Conservation (phyloP, 805 yeast species). For the Schwanniomyces yamadae region DNA sequence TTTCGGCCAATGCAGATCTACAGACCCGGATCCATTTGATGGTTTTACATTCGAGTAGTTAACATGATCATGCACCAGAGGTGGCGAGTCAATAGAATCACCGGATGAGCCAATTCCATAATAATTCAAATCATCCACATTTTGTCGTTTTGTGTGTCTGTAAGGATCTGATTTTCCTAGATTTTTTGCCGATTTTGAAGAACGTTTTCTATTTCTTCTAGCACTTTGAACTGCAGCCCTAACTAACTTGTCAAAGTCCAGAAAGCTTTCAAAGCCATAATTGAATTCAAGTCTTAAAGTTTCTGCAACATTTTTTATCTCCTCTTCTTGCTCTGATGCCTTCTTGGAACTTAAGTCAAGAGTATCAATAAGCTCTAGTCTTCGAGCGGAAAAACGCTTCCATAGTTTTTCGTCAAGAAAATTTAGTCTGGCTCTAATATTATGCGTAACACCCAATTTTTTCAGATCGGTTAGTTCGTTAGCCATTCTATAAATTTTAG, state of each 20-base stretch:
- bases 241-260: conserved; percentile 86
- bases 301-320: conserved; percentile 75
- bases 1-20: background rate
- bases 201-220: conserved; percentile 78
- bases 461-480: background rate
- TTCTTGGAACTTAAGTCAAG: conserved; percentile 62
- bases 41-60: background rate
- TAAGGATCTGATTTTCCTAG: background rate
- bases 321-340: conserved; percentile 90
- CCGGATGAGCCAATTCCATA: conserved; percentile 2
- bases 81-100: background rate
- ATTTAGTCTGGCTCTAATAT: conserved; percentile 59
- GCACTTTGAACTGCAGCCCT: conserved; percentile 94
- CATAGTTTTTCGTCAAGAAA: conserved; percentile 82
- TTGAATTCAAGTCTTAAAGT: conserved; percentile 75
- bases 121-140: background rate
- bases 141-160: background rate
- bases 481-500: too few species aligned
- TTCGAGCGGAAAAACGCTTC: conserved; percentile 87
- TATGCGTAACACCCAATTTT: conserved; percentile 51
- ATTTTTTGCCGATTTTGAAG: conserved; percentile 28
- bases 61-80: background rate
- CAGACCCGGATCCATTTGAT: background rate
- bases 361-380: conserved; percentile 85
- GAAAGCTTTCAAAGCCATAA: conserved; percentile 54